Base-by-base conservation (phyloP, 1,139 yeast genomes). In the Candida freyschussii region DNA sequence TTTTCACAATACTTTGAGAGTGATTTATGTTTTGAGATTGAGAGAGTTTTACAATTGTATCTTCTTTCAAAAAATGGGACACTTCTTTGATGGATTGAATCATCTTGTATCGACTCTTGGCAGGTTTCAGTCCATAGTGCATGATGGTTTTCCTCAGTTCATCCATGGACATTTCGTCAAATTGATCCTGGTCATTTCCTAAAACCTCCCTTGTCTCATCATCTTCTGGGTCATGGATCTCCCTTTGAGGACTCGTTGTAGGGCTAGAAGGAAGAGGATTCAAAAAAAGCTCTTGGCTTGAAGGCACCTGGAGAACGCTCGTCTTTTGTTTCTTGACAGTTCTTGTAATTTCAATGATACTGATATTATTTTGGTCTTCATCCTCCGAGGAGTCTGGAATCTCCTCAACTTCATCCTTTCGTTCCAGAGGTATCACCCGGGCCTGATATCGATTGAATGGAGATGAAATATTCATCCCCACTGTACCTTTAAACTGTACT, bases 81-180 rank as follows among this genome's bases (percentile, higher is more conserved):
- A 47, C 38, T 13, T 39, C 45, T 26, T 34, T 44, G 39, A 62
- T 39, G 0, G 62, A 51, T 17, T 52, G 45, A n/a, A 61, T 40
- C 67, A 63, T 62, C 27, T 52, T 49, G 9, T 43, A 38, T 32
- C 53, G 55, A 6, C 62, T 52, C 30, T 49, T 52, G 4, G 55
- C 53, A 1, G 69, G 65, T 36, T 63, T 63, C 10, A 65, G 32
- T 1, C 60, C 65, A 54, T 62, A 61, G 12, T 55, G 50, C 22
- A 47, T 47, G 23, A 63, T 50, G 23, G 42, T 47, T 5, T 43
- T 44, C 28, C 49, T 47, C 15, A 64, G 40, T 28, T 63, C 57
- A 13, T 48, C 48, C 24, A 56, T 48, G 2, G 59, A 37, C 48
- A 54, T 34, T 6, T 30, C 22, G 6, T 39, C 36, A 13, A 44